Conservation (phyloP, 1,284 basidiomycete genomes). For the Schizophyllum amplum region DNA sequence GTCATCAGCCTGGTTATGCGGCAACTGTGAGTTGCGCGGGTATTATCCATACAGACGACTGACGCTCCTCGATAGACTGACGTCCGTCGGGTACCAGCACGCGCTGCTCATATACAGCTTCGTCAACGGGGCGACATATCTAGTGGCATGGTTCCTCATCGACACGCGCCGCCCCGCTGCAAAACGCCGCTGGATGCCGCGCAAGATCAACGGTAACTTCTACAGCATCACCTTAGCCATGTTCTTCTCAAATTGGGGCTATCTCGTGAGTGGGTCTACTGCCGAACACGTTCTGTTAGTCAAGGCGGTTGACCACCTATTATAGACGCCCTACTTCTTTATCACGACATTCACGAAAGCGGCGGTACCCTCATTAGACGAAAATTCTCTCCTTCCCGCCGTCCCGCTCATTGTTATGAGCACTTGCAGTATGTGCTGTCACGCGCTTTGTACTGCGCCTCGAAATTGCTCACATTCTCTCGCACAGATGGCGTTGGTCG, state of each 20-base stretch:
- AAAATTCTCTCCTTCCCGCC: constrained; percentile 1
- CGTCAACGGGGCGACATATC: not conserved
- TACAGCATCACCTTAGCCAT: constrained; percentile 1
- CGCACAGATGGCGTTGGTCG: not conserved
- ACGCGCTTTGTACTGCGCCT: not conserved
- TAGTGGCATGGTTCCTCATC: not conserved
- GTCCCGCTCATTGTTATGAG: constrained; percentile 4
- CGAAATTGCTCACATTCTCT: not conserved
- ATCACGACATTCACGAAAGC: constrained; percentile 5
- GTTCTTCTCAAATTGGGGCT: constrained; percentile 3
- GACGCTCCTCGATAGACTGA: not conserved
- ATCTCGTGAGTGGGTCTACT: not conserved
- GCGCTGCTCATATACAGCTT: constrained; percentile 4
- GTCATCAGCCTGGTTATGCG: constrained; percentile 1
- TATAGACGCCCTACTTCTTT: constrained; percentile 3
- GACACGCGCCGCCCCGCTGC: constrained; percentile 1
- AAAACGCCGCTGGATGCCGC: constrained; percentile 5
- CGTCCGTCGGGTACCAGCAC: constrained; percentile 1
- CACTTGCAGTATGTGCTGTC: not conserved
- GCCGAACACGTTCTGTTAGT: not conserved
- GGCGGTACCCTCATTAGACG: constrained; percentile 1
- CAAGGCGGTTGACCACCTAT: not conserved
- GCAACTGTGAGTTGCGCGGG: constrained; percentile 1
- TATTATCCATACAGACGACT: not conserved
- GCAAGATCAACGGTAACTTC: not conserved